Conservation (phyloP, 2,329 filamentous ascomycete genomes). For the Penicillium sp. region DNA sequence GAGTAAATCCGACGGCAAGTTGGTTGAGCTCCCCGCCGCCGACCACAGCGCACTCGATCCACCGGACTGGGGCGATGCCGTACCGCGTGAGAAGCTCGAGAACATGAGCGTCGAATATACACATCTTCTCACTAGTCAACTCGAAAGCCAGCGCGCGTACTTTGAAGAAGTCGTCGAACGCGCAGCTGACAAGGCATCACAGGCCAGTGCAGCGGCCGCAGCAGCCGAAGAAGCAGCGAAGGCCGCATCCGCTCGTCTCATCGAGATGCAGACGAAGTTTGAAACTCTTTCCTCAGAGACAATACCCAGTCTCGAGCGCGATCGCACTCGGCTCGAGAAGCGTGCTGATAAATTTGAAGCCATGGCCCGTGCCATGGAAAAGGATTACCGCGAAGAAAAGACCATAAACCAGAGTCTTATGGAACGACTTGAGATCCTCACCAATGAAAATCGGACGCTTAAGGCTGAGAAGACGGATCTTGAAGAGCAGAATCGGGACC, state of each 20-base stretch:
- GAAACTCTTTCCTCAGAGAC: slow-evolving; percentile 53
- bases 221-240: slow-evolving; percentile 63
- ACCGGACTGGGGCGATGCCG: slow-evolving; percentile 45
- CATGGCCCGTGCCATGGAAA: slow-evolving; percentile 71
- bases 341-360: slow-evolving; percentile 70
- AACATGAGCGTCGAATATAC: slow-evolving; percentile 92
- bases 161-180: slow-evolving; percentile 91
- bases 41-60: slow-evolving; percentile 44
- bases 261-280: slow-evolving; percentile 58
- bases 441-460: slow-evolving; percentile 57
- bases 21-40: slow-evolving; percentile 78
- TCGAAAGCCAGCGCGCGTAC: slow-evolving; percentile 88
- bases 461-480: slow-evolving; percentile 67
- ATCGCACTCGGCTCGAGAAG: slow-evolving; percentile 65
- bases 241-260: slow-evolving; percentile 54
- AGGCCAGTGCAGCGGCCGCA: slow-evolving; percentile 59
- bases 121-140: slow-evolving; percentile 84
- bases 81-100: slow-evolving; percentile 61
- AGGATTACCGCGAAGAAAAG: slow-evolving; percentile 82
- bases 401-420: slow-evolving; percentile 76
- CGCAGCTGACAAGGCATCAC: slow-evolving; percentile 81
- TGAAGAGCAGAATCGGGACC: slow-evolving; percentile 80
- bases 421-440: slow-evolving; percentile 68
- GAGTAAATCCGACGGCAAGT: slow-evolving; percentile 86
- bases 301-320: slow-evolving; percentile 68